These are phyloP conservation scores for Lunularia cruciata DNA, from an alignment of 225 moss, liverwort and hornwort genomes.

Conservation along the genomic window DNA sequence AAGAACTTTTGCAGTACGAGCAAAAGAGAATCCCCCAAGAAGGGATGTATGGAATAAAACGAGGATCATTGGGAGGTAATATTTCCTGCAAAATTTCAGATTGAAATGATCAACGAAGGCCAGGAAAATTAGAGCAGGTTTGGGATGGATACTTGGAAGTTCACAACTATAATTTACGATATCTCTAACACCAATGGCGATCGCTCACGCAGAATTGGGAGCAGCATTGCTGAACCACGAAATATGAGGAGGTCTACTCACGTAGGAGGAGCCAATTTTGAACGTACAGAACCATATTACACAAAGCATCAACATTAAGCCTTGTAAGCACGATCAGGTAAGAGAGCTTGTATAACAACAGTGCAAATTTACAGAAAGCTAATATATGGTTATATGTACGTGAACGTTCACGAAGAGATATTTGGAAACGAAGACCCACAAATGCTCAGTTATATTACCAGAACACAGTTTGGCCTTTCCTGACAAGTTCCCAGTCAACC, in stretches of 20 bases:
- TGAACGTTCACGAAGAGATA: neutral
- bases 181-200: too few species aligned
- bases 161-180: too few species aligned
- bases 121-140: too few species aligned
- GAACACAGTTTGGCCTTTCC: neutral
- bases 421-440: neutral
- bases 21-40: neutral
- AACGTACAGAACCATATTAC: too few species aligned
- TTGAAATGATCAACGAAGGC: too few species aligned
- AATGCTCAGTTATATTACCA: neutral
- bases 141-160: too few species aligned
- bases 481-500: conserved; percentile 7
- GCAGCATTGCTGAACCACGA: too few species aligned
- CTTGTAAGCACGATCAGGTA: neutral
- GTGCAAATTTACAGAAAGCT: neutral
- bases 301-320: too few species aligned
- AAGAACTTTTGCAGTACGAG: neutral
- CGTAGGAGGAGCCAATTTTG: too few species aligned
- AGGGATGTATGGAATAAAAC: conserved; percentile 8
- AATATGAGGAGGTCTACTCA: too few species aligned
- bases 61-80: neutral
- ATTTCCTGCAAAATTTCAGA: conserved; percentile 10
- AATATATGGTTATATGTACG: neutral
- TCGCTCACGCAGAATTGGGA: too few species aligned
- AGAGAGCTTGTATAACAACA: neutral